Evolutionary conservation across 495 filamentous ascomycete genomes (phyloP).

Genomic region (Talaromyces adpressus): DNA sequence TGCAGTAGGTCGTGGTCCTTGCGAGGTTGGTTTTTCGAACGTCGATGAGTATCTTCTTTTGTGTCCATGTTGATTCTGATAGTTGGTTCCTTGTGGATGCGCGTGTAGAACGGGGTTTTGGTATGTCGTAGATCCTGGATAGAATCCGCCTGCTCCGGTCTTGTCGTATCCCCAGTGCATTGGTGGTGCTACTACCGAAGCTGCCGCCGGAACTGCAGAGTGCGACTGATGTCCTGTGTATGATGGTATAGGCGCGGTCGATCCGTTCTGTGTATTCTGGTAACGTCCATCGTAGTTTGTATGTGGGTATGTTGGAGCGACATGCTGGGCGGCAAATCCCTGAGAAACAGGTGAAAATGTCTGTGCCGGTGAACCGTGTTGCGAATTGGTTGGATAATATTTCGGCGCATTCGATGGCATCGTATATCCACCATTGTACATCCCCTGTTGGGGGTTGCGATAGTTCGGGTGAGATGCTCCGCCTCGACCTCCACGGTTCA

Average conservation of each 20-base stretch:
- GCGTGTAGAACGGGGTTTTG: constrained; percentile 19
- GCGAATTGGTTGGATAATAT: neutral
- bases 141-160: constrained; percentile 16
- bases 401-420: neutral
- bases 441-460: neutral
- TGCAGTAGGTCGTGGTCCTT: constrained; percentile 36
- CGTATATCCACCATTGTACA: neutral
- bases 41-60: constrained; percentile 37
- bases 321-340: neutral
- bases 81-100: constrained; percentile 19
- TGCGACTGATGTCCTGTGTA: constrained; percentile 7
- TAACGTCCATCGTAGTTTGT: constrained; percentile 26
- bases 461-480: constrained; percentile 27
- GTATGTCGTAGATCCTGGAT: constrained; percentile 9
- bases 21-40: constrained; percentile 33
- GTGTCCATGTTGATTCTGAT: constrained; percentile 15
- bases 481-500: constrained; percentile 45
- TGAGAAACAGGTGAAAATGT: neutral
- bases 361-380: neutral
- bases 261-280: neutral
- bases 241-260: constrained; percentile 9
- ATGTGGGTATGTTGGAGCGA: constrained; percentile 6
- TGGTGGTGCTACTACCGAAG: constrained; percentile 46
- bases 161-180: constrained; percentile 52
- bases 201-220: neutral